Base-by-base conservation (phyloP, 1,139 yeast species). In the Geotrichum phurueaensis region DNA sequence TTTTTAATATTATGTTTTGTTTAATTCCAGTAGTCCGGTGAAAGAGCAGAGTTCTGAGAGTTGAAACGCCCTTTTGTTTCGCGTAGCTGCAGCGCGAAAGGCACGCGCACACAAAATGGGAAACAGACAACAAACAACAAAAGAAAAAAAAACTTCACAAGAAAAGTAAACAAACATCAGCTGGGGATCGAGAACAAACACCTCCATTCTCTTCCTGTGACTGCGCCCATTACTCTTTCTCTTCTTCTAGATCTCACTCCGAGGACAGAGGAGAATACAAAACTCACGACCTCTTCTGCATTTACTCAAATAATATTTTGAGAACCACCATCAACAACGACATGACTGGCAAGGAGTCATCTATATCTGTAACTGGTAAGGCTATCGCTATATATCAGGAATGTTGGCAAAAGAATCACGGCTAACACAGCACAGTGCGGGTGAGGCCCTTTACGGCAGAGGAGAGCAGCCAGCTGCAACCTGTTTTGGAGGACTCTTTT, bases 371-470 rank as follows among this genome's bases (percentile, higher is more conserved):
- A 15, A 86, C 92, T 1, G 94, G 88, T 3, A 75, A 45, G 67
- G 59, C 20, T 51, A 29, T n/a, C 13, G 31, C 29, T 31, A 27
- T 4, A 31, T 39, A 48, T n/a, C 15, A 23, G 29, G 3, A 31
- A 4, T 13, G 18, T 25, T 18, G 22, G 27, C 62, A 65, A 9
- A 58, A 63, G 47, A 39, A 15, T 9, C 54, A 63, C 39, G 31
- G 10, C 22, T 18, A 39, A 39, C 47, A 10, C 18, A 22, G 62
- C 53, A 13, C 56, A 67, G 76, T 73, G 27, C 68, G 97, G 55
- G 94, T 90, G 6, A 78, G 97, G 62, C 97, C 97, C 1, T 89
- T 90, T 74, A 89, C 95, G 1, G 69, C 73, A 1, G 67, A 72
- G 0, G 96, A 90, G 71, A 69, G 73, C 23, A 69, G 78, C 31